Conservation (phyloP, 129 eudicot species). For the Sambucus nigra region DNA sequence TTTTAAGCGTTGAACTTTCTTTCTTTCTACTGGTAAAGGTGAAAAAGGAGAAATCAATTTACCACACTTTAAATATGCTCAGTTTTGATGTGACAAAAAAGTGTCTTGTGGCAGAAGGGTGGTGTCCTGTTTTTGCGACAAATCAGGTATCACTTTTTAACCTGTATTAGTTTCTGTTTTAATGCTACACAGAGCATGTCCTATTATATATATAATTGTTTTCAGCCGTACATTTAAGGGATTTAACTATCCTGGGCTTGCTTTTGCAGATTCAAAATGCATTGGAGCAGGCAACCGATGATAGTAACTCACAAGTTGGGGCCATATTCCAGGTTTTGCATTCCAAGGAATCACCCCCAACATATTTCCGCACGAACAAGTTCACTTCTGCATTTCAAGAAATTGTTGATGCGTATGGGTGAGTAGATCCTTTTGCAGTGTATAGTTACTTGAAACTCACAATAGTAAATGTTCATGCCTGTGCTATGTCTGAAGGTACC, state of each 20-base stretch:
- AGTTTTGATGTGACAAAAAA: slow-evolving; percentile 82
- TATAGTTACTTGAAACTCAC: not conserved
- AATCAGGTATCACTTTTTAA: slow-evolving; percentile 33
- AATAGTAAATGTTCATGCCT: too few relatives aligned
- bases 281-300: slow-evolving; percentile 47
- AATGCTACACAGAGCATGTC: not conserved
- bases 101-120: slow-evolving; percentile 95
- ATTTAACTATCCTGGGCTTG: slow-evolving; percentile 1
- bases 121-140: slow-evolving; percentile 81
- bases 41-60: slow-evolving; percentile 71
- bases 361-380: slow-evolving; percentile 80
- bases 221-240: not conserved
- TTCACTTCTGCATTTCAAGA: slow-evolving; percentile 74
- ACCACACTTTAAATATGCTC: slow-evolving; percentile 78
- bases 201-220: not conserved
- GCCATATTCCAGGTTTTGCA: slow-evolving; percentile 70
- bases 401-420: slow-evolving; percentile 95
- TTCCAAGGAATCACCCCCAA: slow-evolving; percentile 72
- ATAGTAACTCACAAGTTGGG: slow-evolving; percentile 75
- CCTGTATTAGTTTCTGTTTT: not conserved
- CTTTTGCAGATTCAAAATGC: slow-evolving; percentile 53
- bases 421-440: slow-evolving; percentile 14
- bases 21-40: slow-evolving; percentile 34
- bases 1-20: not conserved
- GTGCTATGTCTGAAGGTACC: too few relatives aligned